Conservation (phyloP, 768 basidiomycete genomes). For the Phanerochaete sordida region DNA sequence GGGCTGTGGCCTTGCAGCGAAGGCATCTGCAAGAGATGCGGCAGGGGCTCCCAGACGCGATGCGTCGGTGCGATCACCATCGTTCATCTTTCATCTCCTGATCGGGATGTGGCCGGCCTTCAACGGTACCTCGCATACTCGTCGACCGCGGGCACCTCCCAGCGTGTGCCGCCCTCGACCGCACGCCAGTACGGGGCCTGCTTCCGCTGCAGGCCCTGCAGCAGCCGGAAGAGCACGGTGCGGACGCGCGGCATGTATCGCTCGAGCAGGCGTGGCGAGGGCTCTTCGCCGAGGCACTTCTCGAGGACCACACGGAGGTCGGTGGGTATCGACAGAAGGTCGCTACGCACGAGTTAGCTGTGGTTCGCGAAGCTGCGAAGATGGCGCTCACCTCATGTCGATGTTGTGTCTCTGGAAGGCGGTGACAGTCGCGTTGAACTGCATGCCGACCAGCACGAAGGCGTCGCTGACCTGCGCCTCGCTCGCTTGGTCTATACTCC, state of each 20-base stretch:
- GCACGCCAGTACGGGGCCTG: constrained; percentile 37
- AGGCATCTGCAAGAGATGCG: not conserved
- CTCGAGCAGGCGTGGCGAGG: constrained; percentile 31
- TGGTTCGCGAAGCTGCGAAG: not conserved
- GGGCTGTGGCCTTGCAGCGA: not conserved
- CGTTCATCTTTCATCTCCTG: not conserved
- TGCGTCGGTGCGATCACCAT: not conserved
- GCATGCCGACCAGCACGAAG: constrained; percentile 85
- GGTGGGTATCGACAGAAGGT: constrained; percentile 26
- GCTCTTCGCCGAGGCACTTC: constrained; percentile 39
- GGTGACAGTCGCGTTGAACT: constrained; percentile 76
- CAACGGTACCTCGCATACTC: constrained; percentile 1
- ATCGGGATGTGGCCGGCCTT: not conserved
- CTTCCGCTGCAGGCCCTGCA: constrained; percentile 39
- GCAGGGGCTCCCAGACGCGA: not conserved
- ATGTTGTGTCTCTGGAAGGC: constrained; percentile 77
- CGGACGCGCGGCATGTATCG: constrained; percentile 37
- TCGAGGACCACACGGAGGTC: constrained; percentile 38
- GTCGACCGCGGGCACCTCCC: not conserved
- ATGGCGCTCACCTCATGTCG: constrained; percentile 60
- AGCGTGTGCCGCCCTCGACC: constrained; percentile 16
- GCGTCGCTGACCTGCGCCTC: constrained; percentile 82
- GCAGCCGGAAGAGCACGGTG: constrained; percentile 32
- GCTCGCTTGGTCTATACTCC: constrained; percentile 56
- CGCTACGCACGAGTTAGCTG: not conserved